phyloP scores from a whole-genome alignment of 73 alveolate species.

The Tetrahymena borealis region DNA sequence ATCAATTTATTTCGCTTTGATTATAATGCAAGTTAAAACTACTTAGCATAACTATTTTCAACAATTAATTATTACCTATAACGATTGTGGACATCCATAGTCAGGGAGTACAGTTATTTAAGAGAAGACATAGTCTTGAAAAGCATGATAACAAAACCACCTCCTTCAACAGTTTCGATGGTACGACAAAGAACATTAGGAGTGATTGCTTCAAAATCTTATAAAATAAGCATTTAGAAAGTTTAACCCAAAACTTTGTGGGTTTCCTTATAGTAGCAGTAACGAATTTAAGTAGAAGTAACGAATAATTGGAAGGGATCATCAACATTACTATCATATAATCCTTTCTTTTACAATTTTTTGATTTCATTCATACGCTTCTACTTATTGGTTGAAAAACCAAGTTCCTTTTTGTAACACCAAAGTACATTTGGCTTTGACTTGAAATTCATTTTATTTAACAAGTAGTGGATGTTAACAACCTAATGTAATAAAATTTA shows the following conservation, averaged over 20 bases:
- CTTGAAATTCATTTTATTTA: slow-evolving; percentile 74
- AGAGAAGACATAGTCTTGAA: slow-evolving; percentile 94
- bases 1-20: no score
- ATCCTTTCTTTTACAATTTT: slow-evolving; percentile 77
- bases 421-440: slow-evolving; percentile 93
- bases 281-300: slow-evolving; percentile 93
- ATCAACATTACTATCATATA: slow-evolving; percentile 88
- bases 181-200: slow-evolving; percentile 99
- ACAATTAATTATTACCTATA: slow-evolving; percentile 69
- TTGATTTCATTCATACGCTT: slow-evolving; percentile 96
- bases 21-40: no score
- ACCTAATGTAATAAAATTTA: slow-evolving; percentile 73
- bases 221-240: slow-evolving; percentile 90
- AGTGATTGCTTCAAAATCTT: slow-evolving; percentile 98
- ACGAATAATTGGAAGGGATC: slow-evolving; percentile 97
- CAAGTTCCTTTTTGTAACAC: slow-evolving; percentile 94
- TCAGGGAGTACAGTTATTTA: slow-evolving; percentile 92
- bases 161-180: slow-evolving; percentile 97
- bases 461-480: slow-evolving; percentile 91
- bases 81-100: slow-evolving; percentile 97
- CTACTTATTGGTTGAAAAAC: slow-evolving; percentile 95
- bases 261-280: slow-evolving; percentile 98
- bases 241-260: slow-evolving; percentile 98
- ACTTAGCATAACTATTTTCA: no score
- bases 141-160: slow-evolving; percentile 89